phyloP scores from a whole-genome alignment of 2,329 filamentous ascomycete genomes.

The Aspergillus aculeatus region DNA sequence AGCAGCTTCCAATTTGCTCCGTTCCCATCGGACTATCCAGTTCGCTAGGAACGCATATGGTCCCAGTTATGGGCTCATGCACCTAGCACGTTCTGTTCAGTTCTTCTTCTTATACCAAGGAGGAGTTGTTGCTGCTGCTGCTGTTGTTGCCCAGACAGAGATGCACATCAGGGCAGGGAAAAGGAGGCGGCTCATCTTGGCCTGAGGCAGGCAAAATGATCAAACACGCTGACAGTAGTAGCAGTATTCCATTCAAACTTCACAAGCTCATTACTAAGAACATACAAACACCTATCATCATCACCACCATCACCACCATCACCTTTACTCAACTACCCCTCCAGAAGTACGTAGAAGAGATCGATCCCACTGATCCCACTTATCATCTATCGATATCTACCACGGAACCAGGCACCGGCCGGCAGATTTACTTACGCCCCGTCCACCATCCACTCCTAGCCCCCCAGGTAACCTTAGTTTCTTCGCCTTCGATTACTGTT shows the following conservation, averaged over 20 bases:
- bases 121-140: background rate
- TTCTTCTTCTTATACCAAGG: background rate
- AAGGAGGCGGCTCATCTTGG: constrained; percentile 9
- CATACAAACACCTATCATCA: constrained; percentile 5
- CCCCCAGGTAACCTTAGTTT: background rate
- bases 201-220: background rate
- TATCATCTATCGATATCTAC: background rate
- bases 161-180: background rate
- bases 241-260: no score
- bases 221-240: no score
- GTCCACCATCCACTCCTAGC: constrained; percentile 1
- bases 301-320: constrained; percentile 8
- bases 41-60: constrained; percentile 13
- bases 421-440: constrained; percentile 1
- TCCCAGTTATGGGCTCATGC: constrained; percentile 13
- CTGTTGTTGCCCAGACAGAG: constrained; percentile 12
- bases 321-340: background rate
- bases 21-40: constrained; percentile 6
- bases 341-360: background rate
- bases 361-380: background rate
- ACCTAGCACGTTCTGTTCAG: constrained; percentile 18
- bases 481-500: constrained; percentile 6
- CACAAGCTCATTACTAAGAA: background rate
- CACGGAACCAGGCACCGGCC: background rate
- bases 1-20: constrained; percentile 18